Percentiles rank a stretch among this genome's conserved stretches.
These are phyloP conservation scores for Aphanocladium album DNA, from an alignment of 2,329 filamentous ascomycete species.

Conservation along the genomic window DNA sequence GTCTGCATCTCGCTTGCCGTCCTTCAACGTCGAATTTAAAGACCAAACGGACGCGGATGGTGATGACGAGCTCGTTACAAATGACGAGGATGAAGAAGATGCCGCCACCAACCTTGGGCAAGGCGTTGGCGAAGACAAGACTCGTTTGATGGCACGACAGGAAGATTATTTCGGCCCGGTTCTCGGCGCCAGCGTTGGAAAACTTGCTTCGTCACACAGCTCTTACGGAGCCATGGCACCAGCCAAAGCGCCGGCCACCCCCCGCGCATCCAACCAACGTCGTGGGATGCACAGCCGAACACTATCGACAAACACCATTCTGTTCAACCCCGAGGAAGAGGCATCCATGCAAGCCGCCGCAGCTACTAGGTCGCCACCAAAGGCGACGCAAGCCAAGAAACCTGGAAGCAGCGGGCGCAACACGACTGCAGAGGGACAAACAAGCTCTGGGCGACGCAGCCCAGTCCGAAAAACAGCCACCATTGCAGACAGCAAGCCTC, in stretches of 20 bases:
- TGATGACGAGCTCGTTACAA: conserved; percentile 83
- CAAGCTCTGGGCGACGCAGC: conserved; percentile 23
- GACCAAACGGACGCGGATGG: conserved; percentile 78
- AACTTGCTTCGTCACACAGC: conserved; percentile 29
- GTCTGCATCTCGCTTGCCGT: conserved; percentile 36
- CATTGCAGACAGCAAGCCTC: conserved; percentile 45
- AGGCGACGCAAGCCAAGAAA: conserved; percentile 25
- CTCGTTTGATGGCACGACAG: conserved; percentile 27
- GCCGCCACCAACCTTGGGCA: conserved; percentile 39
- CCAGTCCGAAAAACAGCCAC: conserved; percentile 45
- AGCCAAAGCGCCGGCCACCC: conserved; percentile 25
- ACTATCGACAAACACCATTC: conserved; percentile 74
- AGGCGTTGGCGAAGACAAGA: conserved; percentile 24
- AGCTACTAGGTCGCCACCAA: conserved; percentile 39
- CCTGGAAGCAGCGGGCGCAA: conserved; percentile 33
- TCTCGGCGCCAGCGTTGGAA: conserved; percentile 22
- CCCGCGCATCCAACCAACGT: conserved; percentile 29
- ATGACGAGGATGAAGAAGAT: conserved; percentile 66
- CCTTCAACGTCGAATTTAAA: conserved; percentile 37
- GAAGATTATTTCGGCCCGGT: conserved; percentile 11
- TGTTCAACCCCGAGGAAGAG: conserved; percentile 65
- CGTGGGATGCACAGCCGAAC: conserved; percentile 62
- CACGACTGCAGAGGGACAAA: conserved; percentile 17
- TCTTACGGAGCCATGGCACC: conserved; percentile 21
- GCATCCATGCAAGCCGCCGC: conserved; percentile 26